Evolutionary conservation across 371 early-diverging fungal species (phyloP), one percentile per base, ranked within the genome.

Genomic region (Apophysomyces ossiformis): DNA sequence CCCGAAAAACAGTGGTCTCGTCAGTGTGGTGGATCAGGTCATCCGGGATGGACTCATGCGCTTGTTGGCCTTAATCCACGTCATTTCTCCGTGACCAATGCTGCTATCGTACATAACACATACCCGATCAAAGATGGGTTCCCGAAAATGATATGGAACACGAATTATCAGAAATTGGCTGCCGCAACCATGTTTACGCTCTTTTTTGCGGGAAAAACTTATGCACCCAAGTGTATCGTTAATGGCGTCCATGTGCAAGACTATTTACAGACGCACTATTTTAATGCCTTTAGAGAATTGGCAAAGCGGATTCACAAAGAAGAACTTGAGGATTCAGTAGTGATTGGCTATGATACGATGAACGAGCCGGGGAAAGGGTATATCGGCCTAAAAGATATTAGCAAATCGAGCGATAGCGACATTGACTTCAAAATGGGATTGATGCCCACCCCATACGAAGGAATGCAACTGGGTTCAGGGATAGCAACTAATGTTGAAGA

Each of bases 131-230:
- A 88, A 2, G 81, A 80, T 15, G 74, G 81, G 26, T 89, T 79
- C 59, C 90, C 91, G 18, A 89, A 87, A 62, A 95, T 95, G 95
- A 90, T 92, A 37, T 95, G 95, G 95, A 85, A 92, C 13, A 93
- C 95, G 36, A 95, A 95, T 66, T 93, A 95, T 72, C 78, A 81
- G 63, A 93, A 92, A 58, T 74, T 94, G 13, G 94, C 95, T n/a
- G 84, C 89, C 0, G 85, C 91, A 1, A 93, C 95, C 56, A 89
- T 94, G 89, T 93, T 93, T 63, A 91, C 95, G 0, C 76, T 93
- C 13, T 93, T 93, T 69, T 94, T 91, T 75, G 93, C 80, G n/a
- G 94, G 93, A 36, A 77, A 82, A 35, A 77, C 71, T 6, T 93
- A 86, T 82, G 92, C 93, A 1, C 94, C 94, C 0, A 70, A 85